These are phyloP conservation scores for Vigna trinervia DNA, from an alignment of 306 rosid genomes.

Conservation along the genomic window DNA sequence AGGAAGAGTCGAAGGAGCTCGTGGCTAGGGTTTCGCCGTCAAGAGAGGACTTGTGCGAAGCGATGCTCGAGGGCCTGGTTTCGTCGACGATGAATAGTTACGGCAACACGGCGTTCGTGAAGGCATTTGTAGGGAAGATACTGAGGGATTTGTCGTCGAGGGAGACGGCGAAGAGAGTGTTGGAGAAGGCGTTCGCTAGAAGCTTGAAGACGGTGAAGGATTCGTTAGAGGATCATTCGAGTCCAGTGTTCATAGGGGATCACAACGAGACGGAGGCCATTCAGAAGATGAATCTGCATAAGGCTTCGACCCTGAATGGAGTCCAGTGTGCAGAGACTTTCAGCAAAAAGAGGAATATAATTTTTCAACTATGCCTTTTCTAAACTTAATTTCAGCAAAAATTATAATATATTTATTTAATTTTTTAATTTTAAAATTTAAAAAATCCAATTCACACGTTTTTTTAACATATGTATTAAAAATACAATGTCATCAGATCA, in stretches of 20 bases:
- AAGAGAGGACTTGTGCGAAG: slow-evolving; percentile 59
- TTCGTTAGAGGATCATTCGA: slow-evolving; percentile 85
- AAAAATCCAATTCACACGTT: no score
- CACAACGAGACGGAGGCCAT: slow-evolving; percentile 89
- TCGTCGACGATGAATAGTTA: slow-evolving; percentile 66
- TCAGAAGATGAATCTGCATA: slow-evolving; percentile 86
- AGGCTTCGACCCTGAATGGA: slow-evolving; percentile 69
- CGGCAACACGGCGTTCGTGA: slow-evolving; percentile 81
- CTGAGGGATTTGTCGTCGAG: slow-evolving; percentile 76
- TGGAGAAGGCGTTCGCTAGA: slow-evolving; percentile 72
- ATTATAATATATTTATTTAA: no score
- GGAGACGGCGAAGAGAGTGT: slow-evolving; percentile 76
- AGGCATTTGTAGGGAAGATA: slow-evolving; percentile 89
- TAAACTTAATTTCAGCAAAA: no score
- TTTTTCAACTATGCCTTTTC: no score
- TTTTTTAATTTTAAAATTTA: no score
- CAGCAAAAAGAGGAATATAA: no score
- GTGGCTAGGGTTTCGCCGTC: slow-evolving; percentile 77
- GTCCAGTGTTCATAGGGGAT: slow-evolving; percentile 81
- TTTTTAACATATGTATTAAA: no score
- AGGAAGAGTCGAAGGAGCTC: slow-evolving; percentile 78
- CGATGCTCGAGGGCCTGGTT: slow-evolving; percentile 75
- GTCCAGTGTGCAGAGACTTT: no score
- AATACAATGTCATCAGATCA: no score
- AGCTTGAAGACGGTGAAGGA: slow-evolving; percentile 79